A percentile compares a stretch with the other conserved stretches of the same genome.
Evolutionary conservation across 1,284 basidiomycete species (phyloP).

Genomic region (Malassezia dermatis): DNA sequence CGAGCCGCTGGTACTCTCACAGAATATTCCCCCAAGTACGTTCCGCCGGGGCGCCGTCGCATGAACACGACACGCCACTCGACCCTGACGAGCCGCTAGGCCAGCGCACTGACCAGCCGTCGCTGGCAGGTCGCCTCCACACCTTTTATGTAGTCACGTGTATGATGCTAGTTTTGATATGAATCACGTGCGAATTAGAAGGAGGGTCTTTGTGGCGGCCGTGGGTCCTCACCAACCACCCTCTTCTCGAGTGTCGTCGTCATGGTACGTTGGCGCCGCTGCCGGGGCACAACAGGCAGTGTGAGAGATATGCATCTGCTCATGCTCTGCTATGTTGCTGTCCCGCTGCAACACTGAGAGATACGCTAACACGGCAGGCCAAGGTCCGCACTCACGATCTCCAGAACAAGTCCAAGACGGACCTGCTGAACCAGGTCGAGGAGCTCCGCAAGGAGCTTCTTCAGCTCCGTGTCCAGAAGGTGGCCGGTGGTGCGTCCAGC

Average conservation of each 20-base stretch:
- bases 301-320: neutral
- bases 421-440: slow-evolving; percentile 84
- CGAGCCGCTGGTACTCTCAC: neutral
- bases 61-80: neutral
- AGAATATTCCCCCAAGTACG: neutral
- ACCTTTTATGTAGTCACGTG: neutral
- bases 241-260: slow-evolving; percentile 11
- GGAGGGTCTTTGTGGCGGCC: neutral
- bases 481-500: slow-evolving; percentile 85
- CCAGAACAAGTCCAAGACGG: slow-evolving; percentile 96
- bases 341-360: neutral
- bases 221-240: slow-evolving; percentile 3
- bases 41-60: neutral
- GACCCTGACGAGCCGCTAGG: neutral
- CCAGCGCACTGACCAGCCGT: neutral
- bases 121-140: neutral
- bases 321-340: neutral
- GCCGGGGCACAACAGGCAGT: neutral
- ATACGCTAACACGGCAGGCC: slow-evolving; percentile 21
- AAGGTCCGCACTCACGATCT: slow-evolving; percentile 93
- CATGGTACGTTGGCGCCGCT: slow-evolving; percentile 14
- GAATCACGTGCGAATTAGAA: slow-evolving; percentile 1
- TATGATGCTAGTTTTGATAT: slow-evolving; percentile 1
- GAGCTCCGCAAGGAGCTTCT: slow-evolving; percentile 96
- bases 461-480: slow-evolving; percentile 85